A percentile compares a stretch with the other conserved stretches of the same genome.
These are phyloP conservation scores for Xylariaceae sp. DNA, from an alignment of 2,329 filamentous ascomycete genomes.

Conservation along the genomic window DNA sequence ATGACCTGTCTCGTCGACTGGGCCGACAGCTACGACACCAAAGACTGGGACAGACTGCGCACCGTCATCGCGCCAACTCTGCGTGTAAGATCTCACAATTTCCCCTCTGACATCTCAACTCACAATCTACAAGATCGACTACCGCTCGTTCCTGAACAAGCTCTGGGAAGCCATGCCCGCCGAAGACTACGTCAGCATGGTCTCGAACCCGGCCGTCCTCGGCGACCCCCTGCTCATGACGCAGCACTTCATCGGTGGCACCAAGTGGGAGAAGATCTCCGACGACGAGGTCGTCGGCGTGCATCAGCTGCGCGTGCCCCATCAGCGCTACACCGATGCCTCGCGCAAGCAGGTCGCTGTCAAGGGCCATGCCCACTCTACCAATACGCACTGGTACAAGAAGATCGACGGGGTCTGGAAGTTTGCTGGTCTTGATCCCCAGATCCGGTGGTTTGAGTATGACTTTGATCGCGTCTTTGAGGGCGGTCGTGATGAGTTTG, in stretches of 20 bases:
- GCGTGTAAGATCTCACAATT: slow-evolving; percentile 33
- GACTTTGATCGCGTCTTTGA: slow-evolving; percentile 53
- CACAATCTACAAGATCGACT: slow-evolving; percentile 55
- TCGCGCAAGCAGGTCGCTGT: slow-evolving; percentile 43
- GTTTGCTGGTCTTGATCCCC: slow-evolving; percentile 51
- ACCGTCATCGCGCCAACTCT: slow-evolving; percentile 59
- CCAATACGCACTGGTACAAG: slow-evolving; percentile 53
- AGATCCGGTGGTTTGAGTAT: slow-evolving; percentile 53
- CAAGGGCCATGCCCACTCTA: slow-evolving; percentile 56
- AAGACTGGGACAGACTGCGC: slow-evolving; percentile 55
- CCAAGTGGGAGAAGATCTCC: slow-evolving; percentile 52
- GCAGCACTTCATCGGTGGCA: slow-evolving; percentile 59
- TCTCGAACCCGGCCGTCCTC: slow-evolving; percentile 51
- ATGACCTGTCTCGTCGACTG: slow-evolving; percentile 44
- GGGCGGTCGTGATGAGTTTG: slow-evolving; percentile 36
- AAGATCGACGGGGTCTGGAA: slow-evolving; percentile 58
- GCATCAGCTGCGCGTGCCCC: slow-evolving; percentile 57
- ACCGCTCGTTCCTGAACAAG: slow-evolving; percentile 58
- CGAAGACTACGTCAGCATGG: slow-evolving; percentile 56
- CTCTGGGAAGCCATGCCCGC: slow-evolving; percentile 58
- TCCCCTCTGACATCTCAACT: not conserved
- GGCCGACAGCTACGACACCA: slow-evolving; percentile 60
- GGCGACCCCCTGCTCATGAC: slow-evolving; percentile 58
- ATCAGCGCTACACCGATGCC: slow-evolving; percentile 55
- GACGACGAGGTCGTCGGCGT: slow-evolving; percentile 56